Conservation (phyloP, 306 rosid genomes). For the Acmispon strigosus region DNA sequence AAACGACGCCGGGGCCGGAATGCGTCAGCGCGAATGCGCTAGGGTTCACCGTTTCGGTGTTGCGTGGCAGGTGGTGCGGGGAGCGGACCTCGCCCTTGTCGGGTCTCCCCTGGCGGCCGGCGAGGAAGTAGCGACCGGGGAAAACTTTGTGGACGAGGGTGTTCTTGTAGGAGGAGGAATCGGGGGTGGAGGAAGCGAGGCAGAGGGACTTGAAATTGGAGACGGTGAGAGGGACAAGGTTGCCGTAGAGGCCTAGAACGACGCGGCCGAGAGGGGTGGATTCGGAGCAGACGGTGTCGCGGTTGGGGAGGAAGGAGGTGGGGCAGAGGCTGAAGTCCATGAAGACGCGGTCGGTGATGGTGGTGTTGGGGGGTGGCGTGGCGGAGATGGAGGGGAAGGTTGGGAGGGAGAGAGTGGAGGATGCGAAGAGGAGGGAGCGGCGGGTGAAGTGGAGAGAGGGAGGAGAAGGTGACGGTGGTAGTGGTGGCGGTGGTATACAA, state of each 20-base stretch:
- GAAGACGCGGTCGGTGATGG: slow-evolving; percentile 84
- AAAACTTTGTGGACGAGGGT: slow-evolving; percentile 69
- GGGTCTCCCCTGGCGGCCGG: slow-evolving; percentile 75
- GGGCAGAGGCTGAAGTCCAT: slow-evolving; percentile 91
- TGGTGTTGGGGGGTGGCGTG: slow-evolving; percentile 43
- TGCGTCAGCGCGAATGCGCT: slow-evolving; percentile 59
- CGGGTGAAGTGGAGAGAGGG: slow-evolving; percentile 18
- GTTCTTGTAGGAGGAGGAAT: slow-evolving; percentile 54
- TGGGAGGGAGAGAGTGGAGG: slow-evolving; percentile 26
- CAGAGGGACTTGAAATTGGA: slow-evolving; percentile 81
- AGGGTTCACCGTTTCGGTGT: slow-evolving; percentile 62
- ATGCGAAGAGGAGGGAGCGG: slow-evolving; percentile 34
- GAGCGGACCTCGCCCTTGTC: slow-evolving; percentile 82
- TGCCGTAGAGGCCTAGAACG: slow-evolving; percentile 82
- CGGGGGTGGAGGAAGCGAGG: slow-evolving; percentile 30
- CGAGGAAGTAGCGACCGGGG: slow-evolving; percentile 75
- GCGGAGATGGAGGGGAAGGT: background rate
- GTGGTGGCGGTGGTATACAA: slow-evolving; percentile 23
- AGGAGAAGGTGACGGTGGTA: slow-evolving; percentile 11
- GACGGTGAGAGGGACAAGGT: slow-evolving; percentile 66
- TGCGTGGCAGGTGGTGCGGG: slow-evolving; percentile 47
- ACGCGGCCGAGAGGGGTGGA: slow-evolving; percentile 69
- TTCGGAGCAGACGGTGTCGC: slow-evolving; percentile 71
- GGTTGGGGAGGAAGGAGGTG: slow-evolving; percentile 54
- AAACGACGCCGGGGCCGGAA: slow-evolving; percentile 67